Evolutionary conservation across 176 grass and related monocot species (phyloP).

Genomic region (Carex myosuroides): DNA sequence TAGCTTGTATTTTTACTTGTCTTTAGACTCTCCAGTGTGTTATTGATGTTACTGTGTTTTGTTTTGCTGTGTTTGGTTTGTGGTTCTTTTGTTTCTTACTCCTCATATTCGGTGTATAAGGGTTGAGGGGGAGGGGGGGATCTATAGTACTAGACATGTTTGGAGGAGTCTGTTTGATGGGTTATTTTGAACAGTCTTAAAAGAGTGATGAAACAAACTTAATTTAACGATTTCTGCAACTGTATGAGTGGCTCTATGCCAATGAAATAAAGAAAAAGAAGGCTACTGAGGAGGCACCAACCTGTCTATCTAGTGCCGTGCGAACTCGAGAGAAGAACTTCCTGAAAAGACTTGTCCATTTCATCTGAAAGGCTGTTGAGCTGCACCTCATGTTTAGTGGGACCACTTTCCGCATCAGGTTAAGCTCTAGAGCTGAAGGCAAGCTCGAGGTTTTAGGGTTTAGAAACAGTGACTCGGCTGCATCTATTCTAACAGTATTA

Average conservation of each 20-base stretch:
- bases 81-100: background rate
- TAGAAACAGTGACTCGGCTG: conserved; percentile 85
- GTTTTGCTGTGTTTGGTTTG: background rate
- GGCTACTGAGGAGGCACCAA: background rate
- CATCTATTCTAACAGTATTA: conserved; percentile 80
- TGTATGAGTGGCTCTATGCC: background rate
- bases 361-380: conserved; percentile 98
- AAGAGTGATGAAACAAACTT: background rate
- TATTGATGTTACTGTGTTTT: background rate
- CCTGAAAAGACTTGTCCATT: conserved; percentile 89
- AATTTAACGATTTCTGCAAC: background rate
- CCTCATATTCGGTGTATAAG: background rate
- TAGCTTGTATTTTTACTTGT: background rate
- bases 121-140: background rate
- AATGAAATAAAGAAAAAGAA: background rate
- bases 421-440: conserved; percentile 87
- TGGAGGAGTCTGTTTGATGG: background rate
- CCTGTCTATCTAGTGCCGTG: conserved; percentile 86
- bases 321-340: conserved; percentile 90
- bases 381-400: conserved; percentile 96
- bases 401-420: conserved; percentile 66
- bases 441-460: conserved; percentile 94
- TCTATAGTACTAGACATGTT: background rate
- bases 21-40: background rate
- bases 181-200: background rate